These are phyloP conservation scores for Tephrocybe sp. DNA, from an alignment of 768 basidiomycete species.

Conservation along the genomic window DNA sequence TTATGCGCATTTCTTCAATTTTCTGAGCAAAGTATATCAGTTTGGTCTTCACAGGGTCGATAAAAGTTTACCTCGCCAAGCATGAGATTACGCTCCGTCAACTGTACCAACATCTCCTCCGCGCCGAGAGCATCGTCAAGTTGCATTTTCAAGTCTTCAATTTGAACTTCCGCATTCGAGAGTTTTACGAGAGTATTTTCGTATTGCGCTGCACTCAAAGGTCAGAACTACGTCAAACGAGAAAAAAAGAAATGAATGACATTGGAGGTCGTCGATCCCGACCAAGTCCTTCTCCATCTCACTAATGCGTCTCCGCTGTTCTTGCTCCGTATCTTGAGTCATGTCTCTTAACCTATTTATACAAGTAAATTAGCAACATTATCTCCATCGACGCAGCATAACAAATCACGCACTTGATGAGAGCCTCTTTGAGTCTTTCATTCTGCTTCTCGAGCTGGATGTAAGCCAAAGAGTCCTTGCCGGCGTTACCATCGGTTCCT, in stretches of 20 bases:
- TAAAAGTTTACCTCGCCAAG: constrained; percentile 70
- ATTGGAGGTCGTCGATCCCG: constrained; percentile 75
- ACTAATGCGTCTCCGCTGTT: constrained; percentile 72
- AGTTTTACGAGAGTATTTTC: constrained; percentile 79
- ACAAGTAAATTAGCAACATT: constrained; percentile 1
- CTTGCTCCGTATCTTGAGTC: constrained; percentile 82
- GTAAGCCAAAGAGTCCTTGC: constrained; percentile 62
- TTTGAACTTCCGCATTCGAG: constrained; percentile 84
- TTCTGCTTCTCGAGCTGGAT: constrained; percentile 97
- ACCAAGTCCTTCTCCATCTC: constrained; percentile 91
- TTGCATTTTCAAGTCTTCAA: constrained; percentile 92
- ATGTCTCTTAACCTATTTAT: constrained; percentile 76
- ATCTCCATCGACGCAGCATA: background rate
- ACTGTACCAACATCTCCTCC: constrained; percentile 93
- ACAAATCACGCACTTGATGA: constrained; percentile 57
- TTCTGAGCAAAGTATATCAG: constrained; percentile 48
- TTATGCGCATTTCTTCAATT: constrained; percentile 96
- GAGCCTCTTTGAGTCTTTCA: constrained; percentile 90
- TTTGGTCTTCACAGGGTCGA: background rate
- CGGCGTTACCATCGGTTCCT: constrained; percentile 25
- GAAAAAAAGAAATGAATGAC: constrained; percentile 34
- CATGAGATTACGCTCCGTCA: constrained; percentile 91
- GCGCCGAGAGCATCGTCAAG: constrained; percentile 94
- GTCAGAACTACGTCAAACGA: constrained; percentile 5
- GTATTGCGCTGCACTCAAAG: constrained; percentile 57